Base-by-base conservation (phyloP, 257 asterid genomes). In the Solanum piurae region DNA sequence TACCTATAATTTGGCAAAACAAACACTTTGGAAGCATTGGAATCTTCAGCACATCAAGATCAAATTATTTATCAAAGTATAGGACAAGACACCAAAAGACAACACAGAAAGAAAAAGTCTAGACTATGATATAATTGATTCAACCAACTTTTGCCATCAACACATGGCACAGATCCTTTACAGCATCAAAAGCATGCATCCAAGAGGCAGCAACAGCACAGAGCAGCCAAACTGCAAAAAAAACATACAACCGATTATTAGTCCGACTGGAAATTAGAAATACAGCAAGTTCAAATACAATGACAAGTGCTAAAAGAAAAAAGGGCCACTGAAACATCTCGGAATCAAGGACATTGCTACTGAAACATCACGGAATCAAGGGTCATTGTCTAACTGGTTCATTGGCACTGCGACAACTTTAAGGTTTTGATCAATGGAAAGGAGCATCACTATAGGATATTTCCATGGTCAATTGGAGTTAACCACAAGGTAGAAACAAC, bases 181-280 rank as follows among this genome's bases (percentile, higher is more conserved):
- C 85, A 44, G 40, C 85, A 55, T 93, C 91, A 94, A 87, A 93
- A 93, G 93, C 92, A 89, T 1, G 93, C 97, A 76, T 94, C 97
- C 76, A 93, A 83, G 16, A 94, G 93, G 72, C 95, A 94, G 89
- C 97, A 93, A 87, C 97, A 94, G 89, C 97, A 94, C 23, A 94
- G 69, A 27, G 85, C 85, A 46, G 85, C 85, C 85, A 80, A 80
- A 80, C 85, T 80, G 85, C 25, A 46, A 29, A 36, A 80, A 21
- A 80, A 21, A 29, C 14, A 46, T 5, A 46, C 14, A 10, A 80
- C 5, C 12, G 5, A 29, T 52, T 27, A 80, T 80, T 29, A 29
- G 68, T 80, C 14, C 1, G 20, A 73, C 4, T 9, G 46, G 29
- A 38, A 73, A 34, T 34, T 34, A 36, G 29, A 73, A 34, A 73